phyloP scores from a whole-genome alignment of 805 yeast species.

The Candida michaelii region DNA sequence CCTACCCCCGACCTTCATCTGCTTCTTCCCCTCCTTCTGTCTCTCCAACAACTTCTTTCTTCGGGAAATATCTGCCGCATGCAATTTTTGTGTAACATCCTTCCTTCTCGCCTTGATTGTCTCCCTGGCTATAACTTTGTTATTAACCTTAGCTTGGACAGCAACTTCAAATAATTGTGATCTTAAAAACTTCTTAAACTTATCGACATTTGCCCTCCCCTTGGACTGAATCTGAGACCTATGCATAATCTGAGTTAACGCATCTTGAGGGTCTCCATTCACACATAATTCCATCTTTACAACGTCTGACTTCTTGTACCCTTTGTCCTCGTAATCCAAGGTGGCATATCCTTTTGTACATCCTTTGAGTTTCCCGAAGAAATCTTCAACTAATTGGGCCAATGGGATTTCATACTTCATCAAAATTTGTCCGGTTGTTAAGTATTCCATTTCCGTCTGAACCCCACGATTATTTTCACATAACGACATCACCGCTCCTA shows the following conservation, averaged over 20 bases:
- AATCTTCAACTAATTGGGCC: slow-evolving; percentile 90
- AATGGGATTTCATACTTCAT: slow-evolving; percentile 81
- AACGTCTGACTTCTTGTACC: slow-evolving; percentile 75
- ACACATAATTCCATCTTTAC: slow-evolving; percentile 87
- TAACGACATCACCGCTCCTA: slow-evolving; percentile 82
- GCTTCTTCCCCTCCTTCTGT: slow-evolving; percentile 93
- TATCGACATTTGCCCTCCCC: slow-evolving; percentile 80
- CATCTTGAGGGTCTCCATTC: slow-evolving; percentile 88
- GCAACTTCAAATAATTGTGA: slow-evolving; percentile 90
- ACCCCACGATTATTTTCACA: slow-evolving; percentile 84
- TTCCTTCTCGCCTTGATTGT: slow-evolving; percentile 91
- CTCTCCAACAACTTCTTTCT: slow-evolving; percentile 82
- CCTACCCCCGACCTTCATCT: slow-evolving; percentile 75
- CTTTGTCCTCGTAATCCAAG: slow-evolving; percentile 91
- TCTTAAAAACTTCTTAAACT: slow-evolving; percentile 74
- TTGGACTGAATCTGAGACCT: slow-evolving; percentile 65
- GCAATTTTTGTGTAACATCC: slow-evolving; percentile 91
- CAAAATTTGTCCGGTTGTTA: slow-evolving; percentile 78
- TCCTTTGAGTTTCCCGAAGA: slow-evolving; percentile 90
- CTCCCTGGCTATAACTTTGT: slow-evolving; percentile 82
- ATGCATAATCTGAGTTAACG: slow-evolving; percentile 89
- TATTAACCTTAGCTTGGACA: slow-evolving; percentile 84
- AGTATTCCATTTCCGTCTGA: slow-evolving; percentile 75
- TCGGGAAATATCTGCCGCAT: slow-evolving; percentile 90
- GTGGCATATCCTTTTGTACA: slow-evolving; percentile 91